These are phyloP conservation scores for Aspergillus terreus DNA, from an alignment of 2,329 filamentous ascomycete species.

Conservation along the genomic window DNA sequence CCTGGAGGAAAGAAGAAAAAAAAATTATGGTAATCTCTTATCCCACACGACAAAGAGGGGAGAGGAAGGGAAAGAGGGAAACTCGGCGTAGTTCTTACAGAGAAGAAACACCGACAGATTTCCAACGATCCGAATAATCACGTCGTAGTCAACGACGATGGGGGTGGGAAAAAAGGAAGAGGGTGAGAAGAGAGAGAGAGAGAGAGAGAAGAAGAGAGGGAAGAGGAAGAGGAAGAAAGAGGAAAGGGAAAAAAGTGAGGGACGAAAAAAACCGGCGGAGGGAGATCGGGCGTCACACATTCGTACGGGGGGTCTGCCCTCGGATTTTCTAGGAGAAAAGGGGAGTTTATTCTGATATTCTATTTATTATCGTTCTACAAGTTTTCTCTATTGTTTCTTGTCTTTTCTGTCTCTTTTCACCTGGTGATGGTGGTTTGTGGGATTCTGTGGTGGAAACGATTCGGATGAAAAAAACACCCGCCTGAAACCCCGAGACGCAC, in stretches of 20 bases:
- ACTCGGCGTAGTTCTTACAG: not conserved
- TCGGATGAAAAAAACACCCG: too few relatives aligned
- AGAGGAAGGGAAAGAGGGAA: not conserved
- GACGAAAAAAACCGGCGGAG: slow-evolving; percentile 2
- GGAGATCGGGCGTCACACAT: too few relatives aligned
- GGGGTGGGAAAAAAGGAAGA: slow-evolving; percentile 16
- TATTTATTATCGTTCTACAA: not conserved
- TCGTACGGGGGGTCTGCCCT: too few relatives aligned
- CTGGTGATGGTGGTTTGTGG: too few relatives aligned
- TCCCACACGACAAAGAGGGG: not conserved
- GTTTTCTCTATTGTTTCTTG: not conserved
- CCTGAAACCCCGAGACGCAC: too few relatives aligned
- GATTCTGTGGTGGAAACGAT: too few relatives aligned
- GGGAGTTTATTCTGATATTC: not conserved
- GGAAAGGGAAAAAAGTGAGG: slow-evolving; percentile 7
- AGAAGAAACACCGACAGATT: not conserved
- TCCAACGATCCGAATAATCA: slow-evolving; percentile 1
- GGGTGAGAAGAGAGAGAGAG: slow-evolving; percentile 9
- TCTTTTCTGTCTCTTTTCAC: not conserved
- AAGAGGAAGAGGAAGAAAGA: slow-evolving; percentile 13
- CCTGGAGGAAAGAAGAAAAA: not conserved
- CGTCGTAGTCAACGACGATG: slow-evolving; percentile 6
- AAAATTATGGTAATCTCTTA: not conserved
- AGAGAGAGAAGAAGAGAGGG: slow-evolving; percentile 10
- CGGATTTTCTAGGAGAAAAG: not conserved